phyloP scores from a whole-genome alignment of 768 basidiomycete species.

The Hygrophorus pudorinus region DNA sequence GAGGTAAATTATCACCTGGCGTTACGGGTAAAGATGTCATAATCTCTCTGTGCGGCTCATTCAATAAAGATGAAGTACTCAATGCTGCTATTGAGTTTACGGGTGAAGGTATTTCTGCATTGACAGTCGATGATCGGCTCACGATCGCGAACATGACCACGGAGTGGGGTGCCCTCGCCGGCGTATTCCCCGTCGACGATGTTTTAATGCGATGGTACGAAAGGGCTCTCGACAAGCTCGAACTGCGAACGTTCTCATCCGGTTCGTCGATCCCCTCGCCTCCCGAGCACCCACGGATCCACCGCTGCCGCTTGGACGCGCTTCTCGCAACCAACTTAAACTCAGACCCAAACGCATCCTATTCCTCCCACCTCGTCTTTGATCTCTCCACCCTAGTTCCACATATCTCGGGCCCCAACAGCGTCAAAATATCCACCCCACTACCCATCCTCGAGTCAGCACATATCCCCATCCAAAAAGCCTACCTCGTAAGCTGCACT shows the following conservation, averaged over 20 bases:
- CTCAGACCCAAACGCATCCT: conserved; percentile 73
- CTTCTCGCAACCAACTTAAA: conserved; percentile 39
- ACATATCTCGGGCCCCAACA: conserved; percentile 95
- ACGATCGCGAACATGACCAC: conserved; percentile 99
- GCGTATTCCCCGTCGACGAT: conserved; percentile 89
- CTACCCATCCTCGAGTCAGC: conserved; percentile 71
- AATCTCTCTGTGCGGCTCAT: conserved; percentile 89
- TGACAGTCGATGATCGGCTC: conserved; percentile 85
- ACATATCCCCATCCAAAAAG: conserved; percentile 84
- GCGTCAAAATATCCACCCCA: conserved; percentile 93
- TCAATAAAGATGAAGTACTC: conserved; percentile 93
- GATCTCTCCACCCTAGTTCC: conserved; percentile 92
- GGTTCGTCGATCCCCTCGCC: conserved; percentile 49
- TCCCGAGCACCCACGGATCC: conserved; percentile 81
- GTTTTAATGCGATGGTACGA: conserved; percentile 85
- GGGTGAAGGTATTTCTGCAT: conserved; percentile 71
- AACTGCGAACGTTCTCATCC: conserved; percentile 66
- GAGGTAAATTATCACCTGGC: conserved; percentile 71
- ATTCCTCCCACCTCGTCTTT: conserved; percentile 81
- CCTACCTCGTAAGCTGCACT: conserved; percentile 96
- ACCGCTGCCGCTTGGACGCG: conserved; percentile 55
- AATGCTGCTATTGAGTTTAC: conserved; percentile 96
- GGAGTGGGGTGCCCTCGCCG: conserved; percentile 97
- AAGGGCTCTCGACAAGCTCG: conserved; percentile 54
- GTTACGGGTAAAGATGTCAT: conserved; percentile 99